Base-by-base conservation (phyloP, 768 basidiomycete genomes). In the Rhizopogon vesiculosus region DNA sequence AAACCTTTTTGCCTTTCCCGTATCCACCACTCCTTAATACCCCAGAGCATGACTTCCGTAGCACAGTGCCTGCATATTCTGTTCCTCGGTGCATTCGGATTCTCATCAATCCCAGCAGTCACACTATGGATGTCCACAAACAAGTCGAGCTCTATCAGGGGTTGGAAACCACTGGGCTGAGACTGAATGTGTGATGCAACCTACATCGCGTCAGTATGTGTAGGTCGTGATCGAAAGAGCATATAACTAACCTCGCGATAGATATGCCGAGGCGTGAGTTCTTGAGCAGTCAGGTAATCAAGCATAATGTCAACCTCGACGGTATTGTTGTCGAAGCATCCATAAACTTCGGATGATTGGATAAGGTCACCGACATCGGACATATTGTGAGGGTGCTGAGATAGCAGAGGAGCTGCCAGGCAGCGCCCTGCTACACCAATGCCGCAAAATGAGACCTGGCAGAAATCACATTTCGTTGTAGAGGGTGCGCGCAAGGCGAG, bases 241-340 rank as follows among this genome's bases (percentile, higher is more conserved):
- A 50, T 16, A 41, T 49, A 16, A 66, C 78, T 54, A 56, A 87
- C 91, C 67, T 91, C 87, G 55, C 83, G 82, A 67, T 93, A 92
- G 42, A 93, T 87, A 62, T 86, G 80, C 51, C 78, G 77, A 10
- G 91, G 88, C 8, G 79, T 81, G 35, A 90, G 68, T 54, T 78
- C 68, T 56, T 85, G 80, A 15, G 76, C 76, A 13, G 81, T 79
- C 43, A 93, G 69, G 68, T 92, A 91, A 66, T 93, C 91, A 42
- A 93, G 72, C 81, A 93, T 82, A 56, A 89, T 82, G 35, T 93
- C 91, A 29, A 90, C 89, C 67, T 93, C 91, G 22, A 89, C 79
- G 0, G 78, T 80, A 64, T 93, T 93, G 59, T 78, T 78, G 59
- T 85, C 80, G 66, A 93, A 93, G 61, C 82, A 86, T 31, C 91